Evolutionary conservation across 2,329 filamentous ascomycete species (phyloP).

Genomic region (Penicillium rolfsii): DNA sequence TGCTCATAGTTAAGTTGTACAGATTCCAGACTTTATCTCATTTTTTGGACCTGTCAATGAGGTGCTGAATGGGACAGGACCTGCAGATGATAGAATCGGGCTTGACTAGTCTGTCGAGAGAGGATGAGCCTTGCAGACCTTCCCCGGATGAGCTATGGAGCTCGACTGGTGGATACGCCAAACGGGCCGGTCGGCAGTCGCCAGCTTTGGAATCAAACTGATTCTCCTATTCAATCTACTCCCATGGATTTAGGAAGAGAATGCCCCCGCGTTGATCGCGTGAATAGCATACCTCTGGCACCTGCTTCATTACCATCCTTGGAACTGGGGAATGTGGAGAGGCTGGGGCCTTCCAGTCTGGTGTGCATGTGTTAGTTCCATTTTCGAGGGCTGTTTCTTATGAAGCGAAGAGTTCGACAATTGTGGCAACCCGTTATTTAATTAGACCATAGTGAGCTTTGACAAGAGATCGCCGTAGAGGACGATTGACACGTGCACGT

Average conservation of each 20-base stretch:
- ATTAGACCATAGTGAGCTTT: background rate
- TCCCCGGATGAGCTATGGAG: background rate
- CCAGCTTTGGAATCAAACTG: background rate
- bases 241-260: background rate
- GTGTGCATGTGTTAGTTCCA: background rate
- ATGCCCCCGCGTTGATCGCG: background rate
- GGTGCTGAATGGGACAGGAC: background rate
- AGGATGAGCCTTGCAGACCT: background rate
- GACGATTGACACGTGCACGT: conserved; percentile 2
- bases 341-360: background rate
- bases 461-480: background rate
- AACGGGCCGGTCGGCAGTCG: background rate
- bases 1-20: background rate
- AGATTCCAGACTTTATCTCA: conserved; percentile 1
- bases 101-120: no score
- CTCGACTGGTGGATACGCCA: background rate
- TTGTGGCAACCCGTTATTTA: background rate
- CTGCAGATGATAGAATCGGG: conserved; percentile 1
- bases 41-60: background rate
- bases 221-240: background rate
- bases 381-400: background rate
- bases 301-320: conserved; percentile 4
- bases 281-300: background rate
- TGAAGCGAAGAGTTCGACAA: background rate
- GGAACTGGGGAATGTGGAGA: conserved; percentile 8